Conservation (phyloP, 1,284 basidiomycete species). For the Paramarasmius palmivorus region DNA sequence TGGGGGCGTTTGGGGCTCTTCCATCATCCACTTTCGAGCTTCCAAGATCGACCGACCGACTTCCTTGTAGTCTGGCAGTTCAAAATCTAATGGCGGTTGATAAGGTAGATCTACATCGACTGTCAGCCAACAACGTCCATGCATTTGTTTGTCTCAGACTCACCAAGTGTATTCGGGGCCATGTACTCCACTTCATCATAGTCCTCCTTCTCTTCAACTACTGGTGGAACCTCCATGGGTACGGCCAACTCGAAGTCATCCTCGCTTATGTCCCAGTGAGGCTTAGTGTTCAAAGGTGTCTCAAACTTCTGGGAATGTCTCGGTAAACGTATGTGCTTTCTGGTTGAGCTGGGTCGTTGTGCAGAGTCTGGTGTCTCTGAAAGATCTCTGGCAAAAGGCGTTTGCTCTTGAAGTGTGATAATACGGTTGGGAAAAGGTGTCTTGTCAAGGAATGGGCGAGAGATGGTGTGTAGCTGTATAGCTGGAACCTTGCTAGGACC, state of each 20-base stretch:
- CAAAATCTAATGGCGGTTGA: conserved; percentile 53
- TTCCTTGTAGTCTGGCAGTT: conserved; percentile 56
- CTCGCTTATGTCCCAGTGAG: conserved; percentile 76
- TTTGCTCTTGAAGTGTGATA: conserved; percentile 1
- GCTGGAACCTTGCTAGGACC: background rate
- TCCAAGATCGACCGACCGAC: conserved; percentile 47
- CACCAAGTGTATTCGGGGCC: conserved; percentile 69
- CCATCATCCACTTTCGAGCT: conserved; percentile 34
- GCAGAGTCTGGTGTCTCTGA: conserved; percentile 37
- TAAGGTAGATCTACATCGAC: conserved; percentile 44
- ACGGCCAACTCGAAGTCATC: conserved; percentile 48
- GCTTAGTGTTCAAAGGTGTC: conserved; percentile 66
- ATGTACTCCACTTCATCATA: conserved; percentile 78
- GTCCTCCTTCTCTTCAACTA: conserved; percentile 42
- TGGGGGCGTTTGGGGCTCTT: conserved; percentile 34
- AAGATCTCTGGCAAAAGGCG: conserved; percentile 11
- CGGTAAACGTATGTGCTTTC: conserved; percentile 55
- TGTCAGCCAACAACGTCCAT: conserved; percentile 8
- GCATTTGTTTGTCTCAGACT: conserved; percentile 28
- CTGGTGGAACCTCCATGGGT: conserved; percentile 32
- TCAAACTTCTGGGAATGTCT: conserved; percentile 49
- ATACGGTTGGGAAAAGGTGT: conserved; percentile 37
- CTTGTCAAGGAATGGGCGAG: conserved; percentile 54
- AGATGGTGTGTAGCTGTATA: background rate
- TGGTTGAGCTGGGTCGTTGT: conserved; percentile 62